phyloP scores from a whole-genome alignment of 2,329 filamentous ascomycete genomes.

The Beauveria varroae region DNA sequence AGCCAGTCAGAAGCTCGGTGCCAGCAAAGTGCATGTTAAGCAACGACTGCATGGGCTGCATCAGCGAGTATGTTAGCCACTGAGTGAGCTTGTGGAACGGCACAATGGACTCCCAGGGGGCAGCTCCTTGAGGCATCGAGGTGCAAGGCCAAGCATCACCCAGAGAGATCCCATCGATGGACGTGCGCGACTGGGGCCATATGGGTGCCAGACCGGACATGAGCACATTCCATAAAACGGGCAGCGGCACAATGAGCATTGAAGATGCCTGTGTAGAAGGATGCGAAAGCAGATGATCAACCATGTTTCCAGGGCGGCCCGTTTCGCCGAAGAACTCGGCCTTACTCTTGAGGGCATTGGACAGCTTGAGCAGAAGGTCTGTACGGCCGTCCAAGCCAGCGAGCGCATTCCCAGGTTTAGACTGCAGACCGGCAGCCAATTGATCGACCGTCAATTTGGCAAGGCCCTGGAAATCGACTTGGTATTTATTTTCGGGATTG shows the following conservation, averaged over 20 bases:
- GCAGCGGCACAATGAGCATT: constrained; percentile 76
- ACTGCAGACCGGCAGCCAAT: constrained; percentile 78
- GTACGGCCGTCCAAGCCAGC: constrained; percentile 80
- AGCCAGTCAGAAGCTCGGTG: constrained; percentile 72
- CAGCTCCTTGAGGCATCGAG: constrained; percentile 63
- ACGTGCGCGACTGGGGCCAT: constrained; percentile 81
- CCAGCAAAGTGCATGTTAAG: constrained; percentile 76
- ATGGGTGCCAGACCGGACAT: constrained; percentile 82
- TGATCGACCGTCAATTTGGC: constrained; percentile 64
- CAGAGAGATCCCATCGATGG: constrained; percentile 77
- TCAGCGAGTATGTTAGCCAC: constrained; percentile 90
- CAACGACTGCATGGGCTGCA: constrained; percentile 80
- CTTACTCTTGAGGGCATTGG: constrained; percentile 66
- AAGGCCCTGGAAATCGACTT: constrained; percentile 81
- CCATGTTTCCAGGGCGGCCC: constrained; percentile 85
- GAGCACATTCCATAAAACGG: constrained; percentile 83
- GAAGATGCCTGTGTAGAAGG: constrained; percentile 84
- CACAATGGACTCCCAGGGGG: constrained; percentile 67
- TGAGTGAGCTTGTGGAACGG: constrained; percentile 93
- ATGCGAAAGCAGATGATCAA: constrained; percentile 90
- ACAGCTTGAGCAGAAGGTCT: constrained; percentile 67
- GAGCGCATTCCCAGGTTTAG: constrained; percentile 70
- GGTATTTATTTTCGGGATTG: constrained; percentile 69
- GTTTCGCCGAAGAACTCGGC: constrained; percentile 77
- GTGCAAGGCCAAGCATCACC: constrained; percentile 93